phyloP scores from a whole-genome alignment of 164 flowering plant genomes.

The Akebia trifoliata region DNA sequence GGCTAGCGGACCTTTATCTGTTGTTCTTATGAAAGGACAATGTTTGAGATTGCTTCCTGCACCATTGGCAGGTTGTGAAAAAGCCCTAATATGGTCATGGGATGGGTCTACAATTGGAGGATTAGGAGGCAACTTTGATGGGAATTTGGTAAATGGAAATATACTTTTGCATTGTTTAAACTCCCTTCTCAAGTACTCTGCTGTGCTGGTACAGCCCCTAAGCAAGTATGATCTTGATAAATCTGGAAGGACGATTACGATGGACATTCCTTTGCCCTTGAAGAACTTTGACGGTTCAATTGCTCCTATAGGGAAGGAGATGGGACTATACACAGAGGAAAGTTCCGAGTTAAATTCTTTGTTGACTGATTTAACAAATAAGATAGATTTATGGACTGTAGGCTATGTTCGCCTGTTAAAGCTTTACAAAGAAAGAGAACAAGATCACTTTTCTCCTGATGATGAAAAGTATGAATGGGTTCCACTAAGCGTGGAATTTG shows the following conservation, averaged over 20 bases:
- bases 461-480: slow-evolving; percentile 87
- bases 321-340: slow-evolving; percentile 56
- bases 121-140: slow-evolving; percentile 89
- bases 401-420: slow-evolving; percentile 87
- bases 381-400: slow-evolving; percentile 64
- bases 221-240: slow-evolving; percentile 78
- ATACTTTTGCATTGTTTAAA: slow-evolving; percentile 88
- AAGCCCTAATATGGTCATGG: slow-evolving; percentile 98
- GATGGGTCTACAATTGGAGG: slow-evolving; percentile 92
- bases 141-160: slow-evolving; percentile 81
- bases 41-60: slow-evolving; percentile 90
- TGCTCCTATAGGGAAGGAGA: slow-evolving; percentile 61
- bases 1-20: slow-evolving; percentile 80
- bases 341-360: slow-evolving; percentile 44
- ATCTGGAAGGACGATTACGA: slow-evolving; percentile 50
- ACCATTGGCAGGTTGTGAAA: slow-evolving; percentile 90
- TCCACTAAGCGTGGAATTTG: slow-evolving; percentile 85
- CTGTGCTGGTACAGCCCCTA: slow-evolving; percentile 90
- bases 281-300: slow-evolving; percentile 81
- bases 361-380: slow-evolving; percentile 46
- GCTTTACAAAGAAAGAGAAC: slow-evolving; percentile 65
- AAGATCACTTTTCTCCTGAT: slow-evolving; percentile 46
- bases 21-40: slow-evolving; percentile 96
- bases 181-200: slow-evolving; percentile 82
- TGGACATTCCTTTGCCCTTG: slow-evolving; percentile 87